These are phyloP conservation scores for Alisma plantagoaquatica DNA, from an alignment of 106 monocot genomes.

Conservation along the genomic window DNA sequence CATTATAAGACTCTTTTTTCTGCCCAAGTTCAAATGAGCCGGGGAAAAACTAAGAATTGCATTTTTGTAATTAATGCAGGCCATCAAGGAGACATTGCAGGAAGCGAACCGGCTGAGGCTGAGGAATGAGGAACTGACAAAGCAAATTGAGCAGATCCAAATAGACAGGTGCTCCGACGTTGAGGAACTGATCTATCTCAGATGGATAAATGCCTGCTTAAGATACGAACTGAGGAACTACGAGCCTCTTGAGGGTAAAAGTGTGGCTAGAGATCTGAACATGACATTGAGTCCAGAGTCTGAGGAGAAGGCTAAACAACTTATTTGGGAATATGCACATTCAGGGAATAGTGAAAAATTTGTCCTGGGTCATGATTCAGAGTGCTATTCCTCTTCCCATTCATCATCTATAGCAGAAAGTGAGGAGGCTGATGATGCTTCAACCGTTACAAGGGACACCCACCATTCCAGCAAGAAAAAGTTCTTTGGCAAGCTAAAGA, in stretches of 20 bases:
- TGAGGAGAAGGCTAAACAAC: slow-evolving; percentile 45
- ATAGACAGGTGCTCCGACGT: slow-evolving; percentile 45
- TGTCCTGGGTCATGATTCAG: slow-evolving; percentile 29
- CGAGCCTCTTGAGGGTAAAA: slow-evolving; percentile 25
- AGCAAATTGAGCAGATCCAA: slow-evolving; percentile 47
- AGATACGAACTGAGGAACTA: slow-evolving; percentile 54
- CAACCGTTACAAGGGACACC: slow-evolving; percentile 12
- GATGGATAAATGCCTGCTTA: slow-evolving; percentile 86
- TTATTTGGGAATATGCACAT: slow-evolving; percentile 54
- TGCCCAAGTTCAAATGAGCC: not conserved
- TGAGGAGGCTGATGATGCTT: slow-evolving; percentile 27
- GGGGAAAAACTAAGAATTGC: not conserved
- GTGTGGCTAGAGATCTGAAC: slow-evolving; percentile 51
- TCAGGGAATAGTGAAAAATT: slow-evolving; percentile 11
- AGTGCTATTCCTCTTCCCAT: slow-evolving; percentile 35
- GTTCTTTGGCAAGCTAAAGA: slow-evolving; percentile 58
- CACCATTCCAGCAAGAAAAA: slow-evolving; percentile 31
- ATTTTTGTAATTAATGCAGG: slow-evolving; percentile 31
- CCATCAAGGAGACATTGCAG: slow-evolving; percentile 12
- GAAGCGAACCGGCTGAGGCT: slow-evolving; percentile 29
- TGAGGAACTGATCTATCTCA: slow-evolving; percentile 77
- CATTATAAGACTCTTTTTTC: not conserved
- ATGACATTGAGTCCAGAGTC: slow-evolving; percentile 43
- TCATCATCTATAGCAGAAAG: slow-evolving; percentile 13
- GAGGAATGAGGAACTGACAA: slow-evolving; percentile 38